A percentile compares a stretch with the other conserved stretches of the same genome.
Evolutionary conservation across 176 grass and related monocot genomes (phyloP).

Genomic region (Tillandsia fasciculata): DNA sequence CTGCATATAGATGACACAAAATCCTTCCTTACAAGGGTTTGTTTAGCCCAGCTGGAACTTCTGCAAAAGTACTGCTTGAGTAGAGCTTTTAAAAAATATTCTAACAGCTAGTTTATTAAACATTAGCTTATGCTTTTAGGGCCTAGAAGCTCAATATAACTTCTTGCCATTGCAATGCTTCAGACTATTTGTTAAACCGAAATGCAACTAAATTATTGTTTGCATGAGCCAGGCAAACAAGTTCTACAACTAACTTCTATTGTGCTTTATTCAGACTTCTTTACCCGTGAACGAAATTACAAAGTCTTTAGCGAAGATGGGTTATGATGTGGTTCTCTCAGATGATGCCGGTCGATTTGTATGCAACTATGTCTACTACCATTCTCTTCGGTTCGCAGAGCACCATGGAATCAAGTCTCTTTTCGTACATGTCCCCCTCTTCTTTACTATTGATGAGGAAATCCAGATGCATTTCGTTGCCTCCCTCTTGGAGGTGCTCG

Average conservation of each 20-base stretch:
- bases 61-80: too few relatives aligned
- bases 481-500: constrained; percentile 68
- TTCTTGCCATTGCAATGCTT: too few relatives aligned
- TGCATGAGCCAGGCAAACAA: too few relatives aligned
- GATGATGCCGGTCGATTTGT: constrained; percentile 85
- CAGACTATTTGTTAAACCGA: too few relatives aligned
- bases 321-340: constrained; percentile 72
- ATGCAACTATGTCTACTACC: constrained; percentile 96
- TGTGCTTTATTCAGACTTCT: constrained; percentile 35
- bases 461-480: constrained; percentile 81
- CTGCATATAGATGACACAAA: background rate
- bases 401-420: constrained; percentile 71
- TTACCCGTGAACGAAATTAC: constrained; percentile 62
- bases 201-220: too few relatives aligned
- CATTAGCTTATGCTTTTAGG: too few relatives aligned
- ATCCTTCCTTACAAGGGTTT: background rate
- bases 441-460: constrained; percentile 71
- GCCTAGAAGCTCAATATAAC: too few relatives aligned
- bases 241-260: background rate
- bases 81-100: too few relatives aligned
- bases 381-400: constrained; percentile 78
- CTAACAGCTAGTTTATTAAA: too few relatives aligned
- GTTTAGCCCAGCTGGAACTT: too few relatives aligned
- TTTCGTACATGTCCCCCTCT: constrained; percentile 94
- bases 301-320: constrained; percentile 57